Conservation (phyloP, 768 basidiomycete genomes). For the Phanerochaete carnosa region DNA sequence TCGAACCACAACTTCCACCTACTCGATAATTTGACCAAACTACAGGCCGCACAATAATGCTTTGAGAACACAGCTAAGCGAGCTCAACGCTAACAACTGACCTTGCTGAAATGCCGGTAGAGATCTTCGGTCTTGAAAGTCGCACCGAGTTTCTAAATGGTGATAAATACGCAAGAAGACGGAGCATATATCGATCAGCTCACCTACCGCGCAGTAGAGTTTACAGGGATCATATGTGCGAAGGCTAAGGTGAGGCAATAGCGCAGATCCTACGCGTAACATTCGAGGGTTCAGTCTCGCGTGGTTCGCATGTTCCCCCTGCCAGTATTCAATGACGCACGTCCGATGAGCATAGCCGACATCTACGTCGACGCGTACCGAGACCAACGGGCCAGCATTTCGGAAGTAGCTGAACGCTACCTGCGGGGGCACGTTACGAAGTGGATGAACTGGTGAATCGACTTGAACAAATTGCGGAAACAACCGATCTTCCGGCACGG, state of each 20-base stretch:
- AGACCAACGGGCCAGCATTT: constrained; percentile 4
- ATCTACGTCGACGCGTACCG: background rate
- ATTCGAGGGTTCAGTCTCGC: background rate
- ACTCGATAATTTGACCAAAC: background rate
- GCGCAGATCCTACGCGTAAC: background rate
- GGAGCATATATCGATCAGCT: background rate
- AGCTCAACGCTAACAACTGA: too few relatives aligned
- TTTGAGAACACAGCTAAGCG: background rate
- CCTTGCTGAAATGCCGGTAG: too few relatives aligned
- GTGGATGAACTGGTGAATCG: background rate
- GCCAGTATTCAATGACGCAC: constrained; percentile 8
- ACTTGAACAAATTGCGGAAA: constrained; percentile 6
- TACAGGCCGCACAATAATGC: background rate
- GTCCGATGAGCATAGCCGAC: background rate
- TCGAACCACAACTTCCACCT: background rate
- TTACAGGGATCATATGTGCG: constrained; percentile 4
- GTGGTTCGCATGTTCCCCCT: constrained; percentile 1
- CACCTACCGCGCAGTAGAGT: constrained; percentile 8
- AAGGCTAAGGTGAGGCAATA: background rate
- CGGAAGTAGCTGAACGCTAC: constrained; percentile 3
- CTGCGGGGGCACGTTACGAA: background rate
- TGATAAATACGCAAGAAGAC: background rate
- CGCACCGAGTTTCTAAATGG: constrained; percentile 1
- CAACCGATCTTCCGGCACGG: background rate
- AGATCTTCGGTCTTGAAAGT: background rate